A percentile compares a stretch with the other conserved stretches of the same genome.
phyloP scores from a whole-genome alignment of 352 stramenopile genomes.

The Phytophthora kernoviae region DNA sequence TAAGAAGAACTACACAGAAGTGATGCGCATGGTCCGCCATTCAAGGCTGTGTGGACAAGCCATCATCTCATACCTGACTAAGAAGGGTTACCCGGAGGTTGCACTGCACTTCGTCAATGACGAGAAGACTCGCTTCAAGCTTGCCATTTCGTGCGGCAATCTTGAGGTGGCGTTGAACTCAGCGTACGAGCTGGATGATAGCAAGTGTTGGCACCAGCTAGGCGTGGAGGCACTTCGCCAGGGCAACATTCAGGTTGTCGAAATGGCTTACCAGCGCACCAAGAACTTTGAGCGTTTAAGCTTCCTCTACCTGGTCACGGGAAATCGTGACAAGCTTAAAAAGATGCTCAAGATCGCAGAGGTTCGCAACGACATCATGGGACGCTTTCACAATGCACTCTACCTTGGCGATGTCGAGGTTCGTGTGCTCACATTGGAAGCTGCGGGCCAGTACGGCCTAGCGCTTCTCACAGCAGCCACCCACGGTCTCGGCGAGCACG shows the following conservation, averaged over 20 bases:
- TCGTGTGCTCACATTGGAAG: conserved; percentile 95
- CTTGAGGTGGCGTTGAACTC: conserved; percentile 98
- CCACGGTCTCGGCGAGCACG: conserved; percentile 95
- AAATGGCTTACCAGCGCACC: conserved; percentile 99
- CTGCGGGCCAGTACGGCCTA: conserved; percentile 95
- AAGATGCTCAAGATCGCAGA: conserved; percentile 99
- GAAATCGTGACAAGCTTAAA: conserved; percentile 98
- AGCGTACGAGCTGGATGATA: conserved; percentile 95
- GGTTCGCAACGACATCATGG: conserved; percentile 98
- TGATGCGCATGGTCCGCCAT: conserved; percentile 99
- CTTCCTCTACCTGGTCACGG: conserved; percentile 99
- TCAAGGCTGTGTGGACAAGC: conserved; percentile 96
- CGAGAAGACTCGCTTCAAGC: conserved; percentile 97
- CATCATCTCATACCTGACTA: conserved; percentile 99
- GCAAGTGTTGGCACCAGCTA: conserved; percentile 97
- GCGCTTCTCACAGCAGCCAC: conserved; percentile 97
- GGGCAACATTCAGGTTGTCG: conserved; percentile 99
- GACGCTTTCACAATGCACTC: conserved; percentile 98
- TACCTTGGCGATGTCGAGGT: conserved; percentile 97
- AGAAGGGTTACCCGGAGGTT: conserved; percentile 99
- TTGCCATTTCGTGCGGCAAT: conserved; percentile 98
- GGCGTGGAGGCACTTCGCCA: conserved; percentile 97
- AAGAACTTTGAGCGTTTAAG: conserved; percentile 99
- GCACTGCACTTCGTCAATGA: conserved; percentile 99
- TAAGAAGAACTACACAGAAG: conserved; percentile 96